Evolutionary conservation across 2,329 filamentous ascomycete species (phyloP).

Genomic region (Ceratocystis destructans): DNA sequence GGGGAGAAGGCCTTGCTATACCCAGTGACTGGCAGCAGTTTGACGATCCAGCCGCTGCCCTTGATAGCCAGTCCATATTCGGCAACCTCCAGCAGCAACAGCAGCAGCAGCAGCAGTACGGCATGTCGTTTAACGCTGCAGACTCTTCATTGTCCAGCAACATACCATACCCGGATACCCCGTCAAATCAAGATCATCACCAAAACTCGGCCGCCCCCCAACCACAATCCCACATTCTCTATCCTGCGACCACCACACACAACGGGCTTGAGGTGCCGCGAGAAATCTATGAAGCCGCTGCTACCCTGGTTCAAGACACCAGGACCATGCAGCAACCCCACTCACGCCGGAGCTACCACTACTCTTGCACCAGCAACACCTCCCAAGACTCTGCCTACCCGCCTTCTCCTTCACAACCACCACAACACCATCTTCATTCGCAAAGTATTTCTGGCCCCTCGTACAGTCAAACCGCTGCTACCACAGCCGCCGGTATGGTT

Average conservation of each 20-base stretch:
- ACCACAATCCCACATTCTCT: background rate
- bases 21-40: slow-evolving; percentile 41
- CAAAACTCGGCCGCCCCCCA: slow-evolving; percentile 4
- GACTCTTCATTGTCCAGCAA: slow-evolving; percentile 19
- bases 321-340: slow-evolving; percentile 30
- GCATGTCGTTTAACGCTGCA: slow-evolving; percentile 20
- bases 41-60: slow-evolving; percentile 23
- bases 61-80: slow-evolving; percentile 21
- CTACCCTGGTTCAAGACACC: slow-evolving; percentile 18
- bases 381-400: slow-evolving; percentile 1
- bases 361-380: slow-evolving; percentile 18
- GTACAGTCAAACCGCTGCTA: background rate
- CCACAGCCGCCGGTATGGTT: background rate
- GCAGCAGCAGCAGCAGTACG: background rate
- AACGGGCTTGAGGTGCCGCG: slow-evolving; percentile 13
- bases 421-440: background rate
- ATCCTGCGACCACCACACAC: background rate
- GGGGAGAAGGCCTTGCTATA: slow-evolving; percentile 38
- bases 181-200: background rate
- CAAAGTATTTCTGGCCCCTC: slow-evolving; percentile 6
- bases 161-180: background rate
- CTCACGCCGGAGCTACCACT: slow-evolving; percentile 27
- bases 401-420: background rate
- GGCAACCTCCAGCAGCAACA: background rate
- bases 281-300: slow-evolving; percentile 18